These are phyloP conservation scores for Aspergillus pseudoviridinutans DNA, from an alignment of 2,329 filamentous ascomycete genomes.

Conservation along the genomic window DNA sequence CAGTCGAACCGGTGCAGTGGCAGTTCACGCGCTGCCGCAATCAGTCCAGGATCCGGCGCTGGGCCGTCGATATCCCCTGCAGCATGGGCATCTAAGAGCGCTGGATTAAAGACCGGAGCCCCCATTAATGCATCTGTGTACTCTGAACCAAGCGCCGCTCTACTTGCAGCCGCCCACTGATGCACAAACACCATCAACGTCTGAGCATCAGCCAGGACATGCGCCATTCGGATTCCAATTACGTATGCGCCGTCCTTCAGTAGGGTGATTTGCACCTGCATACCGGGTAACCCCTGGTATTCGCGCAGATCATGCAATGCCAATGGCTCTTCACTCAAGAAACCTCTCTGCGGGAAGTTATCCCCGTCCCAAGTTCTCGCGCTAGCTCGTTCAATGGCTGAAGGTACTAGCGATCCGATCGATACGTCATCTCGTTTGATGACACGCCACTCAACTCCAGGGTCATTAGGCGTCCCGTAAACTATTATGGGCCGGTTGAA, in stretches of 20 bases:
- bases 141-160: no score
- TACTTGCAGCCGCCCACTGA: constrained; percentile 32
- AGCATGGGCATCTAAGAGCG: constrained; percentile 33
- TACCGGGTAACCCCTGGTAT: constrained; percentile 23
- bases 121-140: no score
- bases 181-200: constrained; percentile 43
- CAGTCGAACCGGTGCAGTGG: constrained; percentile 49
- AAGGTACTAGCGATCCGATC: neutral
- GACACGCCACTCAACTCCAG: constrained; percentile 5
- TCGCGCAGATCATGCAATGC: constrained; percentile 31
- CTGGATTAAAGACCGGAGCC: constrained; percentile 41
- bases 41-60: constrained; percentile 19
- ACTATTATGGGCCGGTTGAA: constrained; percentile 9
- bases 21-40: constrained; percentile 25
- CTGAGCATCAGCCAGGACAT: constrained; percentile 45
- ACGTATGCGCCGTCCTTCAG: constrained; percentile 43
- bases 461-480: constrained; percentile 2
- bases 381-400: neutral
- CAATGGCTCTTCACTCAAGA: constrained; percentile 12
- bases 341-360: constrained; percentile 16
- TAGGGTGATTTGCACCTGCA: constrained; percentile 39
- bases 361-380: neutral
- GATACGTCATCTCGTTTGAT: neutral
- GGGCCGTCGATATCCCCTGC: constrained; percentile 22
- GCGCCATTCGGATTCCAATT: constrained; percentile 42